These are phyloP conservation scores for Globisporangium polare DNA, from an alignment of 352 stramenopile species.

Conservation along the genomic window DNA sequence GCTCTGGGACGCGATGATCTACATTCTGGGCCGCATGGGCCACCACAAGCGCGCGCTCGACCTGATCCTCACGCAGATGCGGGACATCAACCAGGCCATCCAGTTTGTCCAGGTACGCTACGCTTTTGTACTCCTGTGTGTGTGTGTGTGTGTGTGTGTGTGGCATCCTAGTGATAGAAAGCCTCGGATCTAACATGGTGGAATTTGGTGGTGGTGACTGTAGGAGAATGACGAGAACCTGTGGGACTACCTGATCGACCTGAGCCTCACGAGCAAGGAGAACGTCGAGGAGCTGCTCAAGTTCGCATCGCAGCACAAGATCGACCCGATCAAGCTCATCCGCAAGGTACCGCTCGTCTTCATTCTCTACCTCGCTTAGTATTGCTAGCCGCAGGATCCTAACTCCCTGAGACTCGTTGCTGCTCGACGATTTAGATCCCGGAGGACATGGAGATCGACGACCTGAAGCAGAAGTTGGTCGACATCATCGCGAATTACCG, in stretches of 20 bases:
- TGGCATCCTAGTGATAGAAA: not conserved
- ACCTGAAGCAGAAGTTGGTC: slow-evolving; percentile 77
- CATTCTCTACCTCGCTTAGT: not conserved
- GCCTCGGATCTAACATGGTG: not conserved
- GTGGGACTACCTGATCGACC: slow-evolving; percentile 83
- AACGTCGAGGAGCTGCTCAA: slow-evolving; percentile 72
- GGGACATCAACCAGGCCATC: slow-evolving; percentile 79
- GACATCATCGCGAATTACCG: slow-evolving; percentile 80
- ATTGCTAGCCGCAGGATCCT: not conserved
- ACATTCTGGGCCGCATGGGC: slow-evolving; percentile 81
- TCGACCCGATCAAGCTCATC: slow-evolving; percentile 83
- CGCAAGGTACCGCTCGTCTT: slow-evolving; percentile 41
- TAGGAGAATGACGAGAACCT: slow-evolving; percentile 64
- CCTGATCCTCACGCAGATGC: slow-evolving; percentile 76
- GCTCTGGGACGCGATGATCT: slow-evolving; percentile 86
- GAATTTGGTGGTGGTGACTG: not conserved
- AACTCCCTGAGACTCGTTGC: not conserved
- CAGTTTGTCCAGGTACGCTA: slow-evolving; percentile 64
- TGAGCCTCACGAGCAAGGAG: slow-evolving; percentile 70
- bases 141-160: too few species aligned
- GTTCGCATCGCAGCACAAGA: slow-evolving; percentile 77
- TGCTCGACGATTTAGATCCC: slow-evolving; percentile 44
- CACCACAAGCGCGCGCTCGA: slow-evolving; percentile 84
- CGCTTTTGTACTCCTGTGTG: not conserved
- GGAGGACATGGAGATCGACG: slow-evolving; percentile 76